These are phyloP conservation scores for Fusarium verrucosum DNA, from an alignment of 2,329 filamentous ascomycete genomes.

Conservation along the genomic window DNA sequence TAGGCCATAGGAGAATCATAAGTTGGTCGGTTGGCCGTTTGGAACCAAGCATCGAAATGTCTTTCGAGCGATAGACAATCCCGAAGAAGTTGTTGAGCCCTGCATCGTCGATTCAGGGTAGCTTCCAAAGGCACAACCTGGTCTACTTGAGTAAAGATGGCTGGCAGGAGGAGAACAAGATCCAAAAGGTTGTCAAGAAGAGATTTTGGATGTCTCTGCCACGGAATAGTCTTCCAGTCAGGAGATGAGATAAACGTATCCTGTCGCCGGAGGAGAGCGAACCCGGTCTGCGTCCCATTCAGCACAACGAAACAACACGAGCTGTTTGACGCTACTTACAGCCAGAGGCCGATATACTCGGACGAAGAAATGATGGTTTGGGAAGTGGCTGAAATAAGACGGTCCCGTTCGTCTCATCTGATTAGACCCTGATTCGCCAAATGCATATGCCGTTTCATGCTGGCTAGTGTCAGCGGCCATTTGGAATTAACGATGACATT, in stretches of 20 bases:
- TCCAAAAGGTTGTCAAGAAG: constrained; percentile 63
- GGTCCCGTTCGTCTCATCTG: constrained; percentile 56
- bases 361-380: constrained; percentile 66
- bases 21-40: constrained; percentile 42
- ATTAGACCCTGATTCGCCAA: constrained; percentile 51
- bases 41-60: constrained; percentile 60
- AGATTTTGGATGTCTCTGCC: constrained; percentile 61
- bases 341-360: constrained; percentile 63
- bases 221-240: constrained; percentile 63
- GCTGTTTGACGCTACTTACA: constrained; percentile 52
- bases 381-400: constrained; percentile 59
- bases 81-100: constrained; percentile 59
- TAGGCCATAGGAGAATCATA: constrained; percentile 48
- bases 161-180: constrained; percentile 57
- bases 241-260: constrained; percentile 60
- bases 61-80: constrained; percentile 59
- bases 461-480: constrained; percentile 41
- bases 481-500: neutral
- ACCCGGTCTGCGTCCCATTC: constrained; percentile 51
- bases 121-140: constrained; percentile 51
- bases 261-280: constrained; percentile 60
- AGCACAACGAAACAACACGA: constrained; percentile 16
- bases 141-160: constrained; percentile 58
- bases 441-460: constrained; percentile 56
- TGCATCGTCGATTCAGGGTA: constrained; percentile 54